These are phyloP conservation scores for Candida frijolesensis DNA, from an alignment of 1,139 yeast genomes.

Conservation along the genomic window DNA sequence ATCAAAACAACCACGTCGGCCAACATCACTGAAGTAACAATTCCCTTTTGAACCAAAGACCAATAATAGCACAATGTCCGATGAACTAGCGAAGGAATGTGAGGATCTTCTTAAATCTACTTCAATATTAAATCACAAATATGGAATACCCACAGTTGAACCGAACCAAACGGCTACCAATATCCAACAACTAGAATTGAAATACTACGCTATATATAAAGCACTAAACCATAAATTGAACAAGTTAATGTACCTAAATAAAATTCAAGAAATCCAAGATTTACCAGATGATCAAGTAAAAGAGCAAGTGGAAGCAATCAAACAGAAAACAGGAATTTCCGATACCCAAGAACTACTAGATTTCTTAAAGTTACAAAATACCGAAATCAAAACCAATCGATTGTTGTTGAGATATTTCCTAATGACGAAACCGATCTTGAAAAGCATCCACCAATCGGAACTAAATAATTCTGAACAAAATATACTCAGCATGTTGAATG, in stretches of 20 bases:
- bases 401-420: conserved; percentile 30
- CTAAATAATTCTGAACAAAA: conserved; percentile 33
- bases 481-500: conserved; percentile 26
- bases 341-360: conserved; percentile 23
- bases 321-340: conserved; percentile 13
- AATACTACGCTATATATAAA: conserved; percentile 25
- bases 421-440: conserved; percentile 31
- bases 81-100: conserved; percentile 23
- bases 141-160: conserved; percentile 27
- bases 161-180: conserved; percentile 3
- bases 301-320: conserved; percentile 13
- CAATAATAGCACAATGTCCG: conserved; percentile 17
- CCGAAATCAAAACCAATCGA: conserved; percentile 26
- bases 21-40: not conserved
- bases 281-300: conserved; percentile 13
- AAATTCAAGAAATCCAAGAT: conserved; percentile 19
- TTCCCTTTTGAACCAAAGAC: not conserved
- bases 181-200: conserved; percentile 20
- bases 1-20: no score
- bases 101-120: conserved; percentile 23
- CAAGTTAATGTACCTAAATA: conserved; percentile 32
- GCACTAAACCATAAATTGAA: conserved; percentile 29
- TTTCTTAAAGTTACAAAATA: conserved; percentile 24
- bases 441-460: conserved; percentile 35
- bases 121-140: conserved; percentile 28